Conservation (phyloP, 1,284 basidiomycete species). For the Acaromyces ingoldii region DNA sequence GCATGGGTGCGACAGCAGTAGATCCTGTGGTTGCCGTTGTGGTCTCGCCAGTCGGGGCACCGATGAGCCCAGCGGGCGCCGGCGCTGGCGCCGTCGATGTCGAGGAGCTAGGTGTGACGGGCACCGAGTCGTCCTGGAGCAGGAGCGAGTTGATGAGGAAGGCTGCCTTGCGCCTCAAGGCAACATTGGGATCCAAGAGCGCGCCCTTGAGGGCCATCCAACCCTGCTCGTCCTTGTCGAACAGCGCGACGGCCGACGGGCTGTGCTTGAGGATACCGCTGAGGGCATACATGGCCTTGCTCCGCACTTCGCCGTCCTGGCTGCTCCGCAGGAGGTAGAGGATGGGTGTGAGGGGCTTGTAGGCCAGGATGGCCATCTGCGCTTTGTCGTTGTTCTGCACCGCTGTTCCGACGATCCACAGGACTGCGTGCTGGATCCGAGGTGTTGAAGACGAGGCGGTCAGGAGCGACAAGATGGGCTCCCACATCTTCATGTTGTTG, state of each 20-base stretch:
- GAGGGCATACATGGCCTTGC: constrained; percentile 81
- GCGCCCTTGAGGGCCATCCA: constrained; percentile 65
- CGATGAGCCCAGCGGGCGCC: constrained; percentile 22
- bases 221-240: constrained; percentile 62
- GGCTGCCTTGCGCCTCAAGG: constrained; percentile 73
- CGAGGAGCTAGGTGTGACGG: constrained; percentile 9
- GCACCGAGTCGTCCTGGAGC: constrained; percentile 55
- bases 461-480: constrained; percentile 68
- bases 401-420: constrained; percentile 92
- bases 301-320: constrained; percentile 53
- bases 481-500: constrained; percentile 77
- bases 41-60: too few relatives aligned
- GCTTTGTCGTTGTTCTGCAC: constrained; percentile 91
- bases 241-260: constrained; percentile 62
- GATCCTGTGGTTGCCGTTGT: constrained; percentile 55
- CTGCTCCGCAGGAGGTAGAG: constrained; percentile 55
- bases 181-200: constrained; percentile 70
- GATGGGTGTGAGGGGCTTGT: constrained; percentile 59
- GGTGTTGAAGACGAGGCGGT: constrained; percentile 57
- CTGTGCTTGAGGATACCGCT: constrained; percentile 82
- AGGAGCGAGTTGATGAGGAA: constrained; percentile 79
- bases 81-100: constrained; percentile 11
- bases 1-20: constrained; percentile 54
- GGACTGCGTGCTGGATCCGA: constrained; percentile 64
- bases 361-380: constrained; percentile 65